Evolutionary conservation across 345 rosid genomes (phyloP), one percentile per base, ranked within the genome.

Genomic region (Eucalyptus sp.): DNA sequence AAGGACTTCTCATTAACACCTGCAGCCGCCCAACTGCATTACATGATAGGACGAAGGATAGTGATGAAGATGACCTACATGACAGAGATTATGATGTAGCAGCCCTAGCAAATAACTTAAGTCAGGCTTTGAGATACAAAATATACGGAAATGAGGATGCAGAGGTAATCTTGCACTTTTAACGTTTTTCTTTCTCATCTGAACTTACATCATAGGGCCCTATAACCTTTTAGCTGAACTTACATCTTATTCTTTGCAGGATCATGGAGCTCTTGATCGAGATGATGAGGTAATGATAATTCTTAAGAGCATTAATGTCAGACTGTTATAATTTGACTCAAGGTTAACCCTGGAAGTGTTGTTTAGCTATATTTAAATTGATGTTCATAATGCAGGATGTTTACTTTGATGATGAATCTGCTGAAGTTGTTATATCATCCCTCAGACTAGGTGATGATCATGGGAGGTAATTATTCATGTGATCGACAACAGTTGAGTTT

Each of bases 41-140:
- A 92, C 99, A 97, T 88, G 99, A 97, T 89, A 97, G 99, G 94
- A 92, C 96, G 29, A 95, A 96, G 89, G 99, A 98, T 84, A 97
- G 99, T 68, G 99, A 97, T 46, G 99, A 97, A 66, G 99, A 98
- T 88, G 99, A 97, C 90, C 92, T 94, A 89, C 98, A 94, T 88
- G 99, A 96, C 90, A 94, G 98, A 90, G 98, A 97, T 90, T 98
- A 96, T 92, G 98, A 97, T 93, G 99, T 98, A 92, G 97, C 98
- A 60, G 97, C 98, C 91, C 94, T 98, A 86, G 98, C 99, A 9
- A 98, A 96, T 91, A 96, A 97, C 91, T 91, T 98, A 91, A 98
- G 93, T 90, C 97, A 98, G 92, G 97, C 99, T 91, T 96, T 97
- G 91, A 95, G 94, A 88, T 97, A 98, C 94, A 95, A 96, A 92